These are phyloP conservation scores for Musa troglodytarum DNA, from an alignment of 176 grass and related monocot species.

Conservation along the genomic window DNA sequence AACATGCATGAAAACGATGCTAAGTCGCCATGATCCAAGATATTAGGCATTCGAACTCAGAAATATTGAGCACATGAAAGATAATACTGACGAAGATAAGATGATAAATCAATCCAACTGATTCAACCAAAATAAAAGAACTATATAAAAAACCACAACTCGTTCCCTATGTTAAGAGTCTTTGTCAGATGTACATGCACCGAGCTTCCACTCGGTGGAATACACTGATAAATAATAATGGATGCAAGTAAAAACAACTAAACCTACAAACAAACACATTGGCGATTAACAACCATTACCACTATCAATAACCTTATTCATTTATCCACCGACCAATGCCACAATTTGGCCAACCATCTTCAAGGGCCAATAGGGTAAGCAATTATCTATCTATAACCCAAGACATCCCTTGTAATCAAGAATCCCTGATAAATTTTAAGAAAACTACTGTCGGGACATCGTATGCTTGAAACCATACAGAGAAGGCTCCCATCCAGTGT, in stretches of 20 bases:
- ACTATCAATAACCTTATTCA: neutral
- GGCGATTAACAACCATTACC: neutral
- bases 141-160: neutral
- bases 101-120: too few species aligned
- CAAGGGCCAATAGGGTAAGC: neutral
- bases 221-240: neutral
- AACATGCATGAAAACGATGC: too few species aligned
- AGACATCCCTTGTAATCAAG: neutral
- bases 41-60: too few species aligned
- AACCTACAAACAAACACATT: neutral
- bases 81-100: too few species aligned
- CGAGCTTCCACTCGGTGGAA: neutral
- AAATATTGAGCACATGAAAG: too few species aligned
- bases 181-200: neutral
- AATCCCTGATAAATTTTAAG: neutral
- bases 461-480: conserved; percentile 7
- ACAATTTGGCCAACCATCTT: neutral
- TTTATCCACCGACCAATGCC: neutral
- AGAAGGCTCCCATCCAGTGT: conserved; percentile 4
- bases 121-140: neutral
- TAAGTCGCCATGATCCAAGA: too few species aligned
- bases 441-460: neutral
- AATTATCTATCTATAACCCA: neutral
- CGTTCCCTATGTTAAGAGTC: neutral
- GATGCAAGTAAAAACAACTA: neutral